Evolutionary conservation across 116 monocot species (phyloP), one percentile per base, ranked within the genome.

Genomic region (Zostera marina): DNA sequence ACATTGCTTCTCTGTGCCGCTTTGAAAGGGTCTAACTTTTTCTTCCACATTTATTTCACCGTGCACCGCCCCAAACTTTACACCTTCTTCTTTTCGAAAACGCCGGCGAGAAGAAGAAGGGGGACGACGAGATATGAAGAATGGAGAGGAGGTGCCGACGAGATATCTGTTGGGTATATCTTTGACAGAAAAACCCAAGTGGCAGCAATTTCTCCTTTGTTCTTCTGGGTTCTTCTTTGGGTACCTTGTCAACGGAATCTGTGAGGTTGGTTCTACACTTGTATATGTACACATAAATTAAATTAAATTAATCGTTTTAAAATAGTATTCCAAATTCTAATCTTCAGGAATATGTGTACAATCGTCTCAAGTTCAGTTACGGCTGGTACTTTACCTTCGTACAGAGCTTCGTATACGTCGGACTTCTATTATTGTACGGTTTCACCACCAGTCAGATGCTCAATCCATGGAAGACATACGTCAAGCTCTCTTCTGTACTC

Each of bases 381-480:
- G 88, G 94, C 23, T 88, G 88, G 88, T 88, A 88, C 85, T 94
- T 88, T 77, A 94, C 94, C 5, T 88, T 94, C 51, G 76, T 85
- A 12, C 88, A 88, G 66, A 77, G 84, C 5, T 88, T 88, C 54
- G 88, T 88, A 42, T 94, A 88, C 59, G 53, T 88, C 21, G 79
- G 11, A 5, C 79, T 94, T 40, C 71, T 88, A 42, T 72, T 61
- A n/a, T 48, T 94, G 49, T 88, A 88, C 52, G 94, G 88, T 0
- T 94, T 94, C 88, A 84, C 70, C 19, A 59, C 62, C 26, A 85
- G 85, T 59, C 81, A 88, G 56, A 88, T 94, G 79, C 85, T 85
- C 73, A 88, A 94, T 56, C 85, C 94, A 45, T 88, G 88, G 88
- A 81, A 53, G 56, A 81, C 81, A 0, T 82, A 88, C 48, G 74